Base-by-base conservation (phyloP, 192 early-diverging fungal species). In the Mortierella hygrophila region DNA sequence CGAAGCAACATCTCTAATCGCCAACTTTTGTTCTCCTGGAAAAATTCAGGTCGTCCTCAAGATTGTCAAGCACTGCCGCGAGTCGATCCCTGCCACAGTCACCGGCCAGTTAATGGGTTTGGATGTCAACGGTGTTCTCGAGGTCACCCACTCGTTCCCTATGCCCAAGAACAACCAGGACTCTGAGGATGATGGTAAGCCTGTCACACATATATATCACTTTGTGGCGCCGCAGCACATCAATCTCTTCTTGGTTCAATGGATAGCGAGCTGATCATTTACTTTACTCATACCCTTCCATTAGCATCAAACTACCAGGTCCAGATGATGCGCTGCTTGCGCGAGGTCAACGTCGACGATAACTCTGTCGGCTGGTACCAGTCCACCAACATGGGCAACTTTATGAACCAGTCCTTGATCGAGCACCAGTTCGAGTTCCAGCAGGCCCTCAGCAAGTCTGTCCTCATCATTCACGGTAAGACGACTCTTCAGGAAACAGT, bases 351-450 rank as follows among this genome's bases (percentile, higher is more conserved):
- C 88, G 96, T 95, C 65, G 99, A 99, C 83, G 95, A 96, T 82
- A 98, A 97, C 92, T 95, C 97, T 65, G 98, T 99, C 47, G 99
- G 99, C 32, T 98, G 98, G 97, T 98, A 99, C 90, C 97, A 97
- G 85, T 97, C 97, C 37, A 94, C 97, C 42, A 92, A 95, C 73
- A 89, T 98, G 81, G 95, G 95, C 78, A 94, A 94, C 80, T 97
- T 97, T 87, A 94, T 97, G 93, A 95, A 97, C 89, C 93, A 95
- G 89, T 93, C 92, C 44, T 89, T 99, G 82, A 92, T 99, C 85
- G 97, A 99, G 70, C 95, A 94, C 37, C 97, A 98, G 90, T 94
- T 92, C 76, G 94, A 94, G 83, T 97, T 97, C 90, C 98, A 99
- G 90, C 93, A 93, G 88, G 93, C 95, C 52, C 92, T 97, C 76